Evolutionary conservation across 306 rosid genomes (phyloP), one percentile per base, ranked within the genome.

Genomic region (Ormosia semicastrata): DNA sequence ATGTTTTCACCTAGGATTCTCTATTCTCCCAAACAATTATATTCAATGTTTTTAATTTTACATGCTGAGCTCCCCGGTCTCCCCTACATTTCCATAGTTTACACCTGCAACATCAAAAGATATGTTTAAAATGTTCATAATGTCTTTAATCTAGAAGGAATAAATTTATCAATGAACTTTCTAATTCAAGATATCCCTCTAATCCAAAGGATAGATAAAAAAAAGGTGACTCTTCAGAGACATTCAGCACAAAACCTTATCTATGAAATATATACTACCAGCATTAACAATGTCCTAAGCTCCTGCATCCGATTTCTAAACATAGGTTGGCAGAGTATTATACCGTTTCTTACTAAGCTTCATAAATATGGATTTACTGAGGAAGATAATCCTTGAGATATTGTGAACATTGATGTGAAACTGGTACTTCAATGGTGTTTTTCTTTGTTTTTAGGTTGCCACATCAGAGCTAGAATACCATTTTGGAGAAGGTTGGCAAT

Each of bases 291-390:
- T 73, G 13, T 72, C 65, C 10, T 34, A n/a, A n/a, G n/a, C 33
- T 53, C 9, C 47, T 8, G 15, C 47, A 10, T 52, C 34, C 58
- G 15, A 74, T 58, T n/a, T 32, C 5, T 13, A 54, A 15, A 54
- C 39, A 63, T 5, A 36, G 66, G 14, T 60, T 60, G 66, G 3
- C 40, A 11, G 11, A 33, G 44, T 64, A 30, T 15, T 66, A 34
- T 66, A 18, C 30, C 54, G 10, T 17, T 66, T 8, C 17, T 66
- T 17, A 18, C 33, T 39, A 66, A 34, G 78, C 92, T 85, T 77
- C 91, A 90, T 78, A 82, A 89, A 66, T 88, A 88, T 8, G 92
- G 92, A 75, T 90, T 90, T 74, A 87, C 92, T 8, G 97, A 87
- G 86, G 87, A 89, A 43, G 71, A 88, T 82, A 90, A 89, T 66